These are phyloP conservation scores for Musa beccarii DNA, from an alignment of 176 grass and related monocot genomes.

Conservation along the genomic window DNA sequence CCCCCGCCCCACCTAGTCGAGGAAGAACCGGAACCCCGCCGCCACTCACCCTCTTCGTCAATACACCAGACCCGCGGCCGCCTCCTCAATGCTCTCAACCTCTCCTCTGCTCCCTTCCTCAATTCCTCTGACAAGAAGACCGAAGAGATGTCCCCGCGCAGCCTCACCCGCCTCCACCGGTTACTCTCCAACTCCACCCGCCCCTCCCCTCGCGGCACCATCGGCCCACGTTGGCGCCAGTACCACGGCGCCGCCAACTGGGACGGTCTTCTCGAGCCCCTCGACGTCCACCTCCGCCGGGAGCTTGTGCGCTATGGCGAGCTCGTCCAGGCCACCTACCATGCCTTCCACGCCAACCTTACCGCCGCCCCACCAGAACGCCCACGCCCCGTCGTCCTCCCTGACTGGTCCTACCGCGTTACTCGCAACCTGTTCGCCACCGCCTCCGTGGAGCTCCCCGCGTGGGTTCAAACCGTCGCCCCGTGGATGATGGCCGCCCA, in stretches of 20 bases:
- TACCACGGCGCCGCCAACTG: slow-evolving; percentile 39
- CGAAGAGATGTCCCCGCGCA: not conserved
- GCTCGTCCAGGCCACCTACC: slow-evolving; percentile 37
- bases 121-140: not conserved
- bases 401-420: slow-evolving; percentile 24
- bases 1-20: not conserved
- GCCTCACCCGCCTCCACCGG: not conserved
- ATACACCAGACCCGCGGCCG: too few relatives aligned
- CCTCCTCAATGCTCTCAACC: not conserved
- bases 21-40: not conserved
- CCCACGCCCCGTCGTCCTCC: slow-evolving; percentile 15
- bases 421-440: slow-evolving; percentile 34
- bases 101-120: not conserved
- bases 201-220: slow-evolving; percentile 1
- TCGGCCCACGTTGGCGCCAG: slow-evolving; percentile 30
- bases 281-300: slow-evolving; percentile 30
- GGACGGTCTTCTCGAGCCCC: slow-evolving; percentile 38
- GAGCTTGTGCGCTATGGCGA: slow-evolving; percentile 46
- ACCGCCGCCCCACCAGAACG: slow-evolving; percentile 14
- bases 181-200: not conserved
- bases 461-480: not conserved
- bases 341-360: slow-evolving; percentile 16
- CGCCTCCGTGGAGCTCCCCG: slow-evolving; percentile 15
- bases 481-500: slow-evolving; percentile 16
- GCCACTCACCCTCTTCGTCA: not conserved